These are phyloP conservation scores for Biscogniauxia mediterranea DNA, from an alignment of 2,329 filamentous ascomycete genomes.

Conservation along the genomic window DNA sequence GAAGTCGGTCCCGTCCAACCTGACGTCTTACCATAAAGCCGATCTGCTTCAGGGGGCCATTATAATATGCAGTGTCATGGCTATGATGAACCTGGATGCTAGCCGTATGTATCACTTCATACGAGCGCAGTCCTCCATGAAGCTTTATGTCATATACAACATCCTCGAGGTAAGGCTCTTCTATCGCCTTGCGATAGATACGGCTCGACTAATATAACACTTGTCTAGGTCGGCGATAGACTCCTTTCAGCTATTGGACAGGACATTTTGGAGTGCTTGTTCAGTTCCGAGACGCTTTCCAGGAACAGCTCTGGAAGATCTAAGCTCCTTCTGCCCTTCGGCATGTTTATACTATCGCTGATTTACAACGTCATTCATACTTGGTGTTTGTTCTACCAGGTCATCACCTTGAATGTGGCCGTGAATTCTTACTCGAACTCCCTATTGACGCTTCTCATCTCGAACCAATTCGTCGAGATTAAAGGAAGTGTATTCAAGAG, in stretches of 20 bases:
- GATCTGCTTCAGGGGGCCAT: slow-evolving; percentile 89
- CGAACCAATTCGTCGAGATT: slow-evolving; percentile 98
- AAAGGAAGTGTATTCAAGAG: slow-evolving; percentile 98
- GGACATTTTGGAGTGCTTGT: slow-evolving; percentile 93
- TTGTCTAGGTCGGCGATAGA: slow-evolving; percentile 69
- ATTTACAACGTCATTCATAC: slow-evolving; percentile 87
- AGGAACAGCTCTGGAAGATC: slow-evolving; percentile 84
- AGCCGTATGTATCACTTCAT: slow-evolving; percentile 99
- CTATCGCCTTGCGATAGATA: background rate
- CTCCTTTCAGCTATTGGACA: slow-evolving; percentile 89
- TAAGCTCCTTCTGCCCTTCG: slow-evolving; percentile 83
- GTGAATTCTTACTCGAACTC: slow-evolving; percentile 99
- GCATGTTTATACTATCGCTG: slow-evolving; percentile 85
- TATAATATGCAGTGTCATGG: slow-evolving; percentile 79
- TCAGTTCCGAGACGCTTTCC: slow-evolving; percentile 89
- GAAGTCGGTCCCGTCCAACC: slow-evolving; percentile 79
- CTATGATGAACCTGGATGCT: slow-evolving; percentile 88
- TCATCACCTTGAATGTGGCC: slow-evolving; percentile 95
- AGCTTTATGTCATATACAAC: slow-evolving; percentile 98
- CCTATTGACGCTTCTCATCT: slow-evolving; percentile 84
- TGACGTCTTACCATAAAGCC: slow-evolving; percentile 89
- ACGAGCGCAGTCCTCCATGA: slow-evolving; percentile 92
- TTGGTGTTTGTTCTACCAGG: slow-evolving; percentile 89
- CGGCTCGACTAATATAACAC: slow-evolving; percentile 1
- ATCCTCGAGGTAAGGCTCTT: slow-evolving; percentile 68